phyloP scores from a whole-genome alignment of 2,329 filamentous ascomycete species.

The Phoma sp. region DNA sequence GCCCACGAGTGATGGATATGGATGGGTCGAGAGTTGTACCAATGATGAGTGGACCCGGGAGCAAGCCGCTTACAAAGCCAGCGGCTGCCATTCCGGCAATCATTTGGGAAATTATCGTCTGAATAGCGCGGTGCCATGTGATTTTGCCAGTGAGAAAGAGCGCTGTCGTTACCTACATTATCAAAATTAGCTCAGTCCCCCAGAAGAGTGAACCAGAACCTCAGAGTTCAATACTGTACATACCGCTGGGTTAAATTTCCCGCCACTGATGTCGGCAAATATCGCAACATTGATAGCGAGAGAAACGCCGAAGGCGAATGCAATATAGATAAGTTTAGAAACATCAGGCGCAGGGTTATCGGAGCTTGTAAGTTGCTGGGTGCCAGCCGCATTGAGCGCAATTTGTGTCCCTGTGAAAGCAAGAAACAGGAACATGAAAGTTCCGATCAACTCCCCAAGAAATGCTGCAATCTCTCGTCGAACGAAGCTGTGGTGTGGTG shows the following conservation, averaged over 20 bases:
- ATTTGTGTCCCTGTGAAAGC: constrained; percentile 52
- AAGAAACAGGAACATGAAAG: constrained; percentile 53
- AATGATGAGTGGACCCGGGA: constrained; percentile 38
- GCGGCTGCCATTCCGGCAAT: constrained; percentile 40
- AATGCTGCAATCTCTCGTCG: constrained; percentile 32
- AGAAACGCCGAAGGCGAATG: constrained; percentile 42
- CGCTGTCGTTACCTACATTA: constrained; percentile 31
- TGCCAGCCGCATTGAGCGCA: constrained; percentile 50
- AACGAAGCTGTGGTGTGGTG: constrained; percentile 6
- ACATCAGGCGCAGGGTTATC: constrained; percentile 21
- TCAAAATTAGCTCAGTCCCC: constrained; percentile 2
- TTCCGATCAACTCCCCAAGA: constrained; percentile 54
- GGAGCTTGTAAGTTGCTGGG: constrained; percentile 34
- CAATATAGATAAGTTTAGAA: constrained; percentile 45
- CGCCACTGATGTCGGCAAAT: constrained; percentile 46
- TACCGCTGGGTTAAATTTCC: constrained; percentile 40
- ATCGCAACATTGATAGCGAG: constrained; percentile 46
- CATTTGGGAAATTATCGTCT: constrained; percentile 36
- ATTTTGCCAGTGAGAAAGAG: constrained; percentile 31
- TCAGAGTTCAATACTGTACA: constrained; percentile 18
- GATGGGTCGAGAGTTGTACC: constrained; percentile 28
- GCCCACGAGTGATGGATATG: constrained; percentile 33
- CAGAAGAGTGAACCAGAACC: neutral
- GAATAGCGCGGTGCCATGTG: constrained; percentile 29
- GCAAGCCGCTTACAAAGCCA: constrained; percentile 34